A percentile compares a stretch with the other conserved stretches of the same genome.
Conservation (phyloP, 306 rosid species). For the Sesbania bispinosa region DNA sequence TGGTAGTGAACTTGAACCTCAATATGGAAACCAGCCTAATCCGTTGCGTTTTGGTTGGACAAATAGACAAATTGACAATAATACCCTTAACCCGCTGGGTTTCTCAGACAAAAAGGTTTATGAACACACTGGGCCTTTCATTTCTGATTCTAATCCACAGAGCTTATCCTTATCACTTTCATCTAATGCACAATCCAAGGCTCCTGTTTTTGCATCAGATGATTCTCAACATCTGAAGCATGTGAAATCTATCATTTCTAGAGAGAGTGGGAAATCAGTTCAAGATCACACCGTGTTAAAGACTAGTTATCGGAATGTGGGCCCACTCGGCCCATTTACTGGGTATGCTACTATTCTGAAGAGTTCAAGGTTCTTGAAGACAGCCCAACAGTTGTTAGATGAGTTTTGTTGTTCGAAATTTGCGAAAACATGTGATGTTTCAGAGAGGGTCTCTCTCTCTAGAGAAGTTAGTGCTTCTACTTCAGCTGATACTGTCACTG, state of each 20-base stretch:
- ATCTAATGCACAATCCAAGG: slow-evolving; percentile 52
- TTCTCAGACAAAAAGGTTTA: too few relatives aligned
- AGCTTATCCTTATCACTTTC: slow-evolving; percentile 81
- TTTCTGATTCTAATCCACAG: slow-evolving; percentile 57
- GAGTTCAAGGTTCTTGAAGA: slow-evolving; percentile 74
- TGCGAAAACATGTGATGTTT: slow-evolving; percentile 22
- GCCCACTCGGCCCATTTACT: slow-evolving; percentile 96
- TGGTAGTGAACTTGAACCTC: slow-evolving; percentile 36
- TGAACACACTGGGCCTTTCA: too few relatives aligned
- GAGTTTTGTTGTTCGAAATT: slow-evolving; percentile 45
- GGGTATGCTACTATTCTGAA: slow-evolving; percentile 88
- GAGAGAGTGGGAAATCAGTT: slow-evolving; percentile 51
- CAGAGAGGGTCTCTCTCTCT: slow-evolving; percentile 39
- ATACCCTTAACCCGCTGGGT: not conserved
- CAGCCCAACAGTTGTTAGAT: slow-evolving; percentile 67
- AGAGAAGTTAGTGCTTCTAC: slow-evolving; percentile 33
- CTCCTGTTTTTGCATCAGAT: slow-evolving; percentile 31
- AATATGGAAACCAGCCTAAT: slow-evolving; percentile 34
- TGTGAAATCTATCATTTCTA: slow-evolving; percentile 32
- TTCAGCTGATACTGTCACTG: slow-evolving; percentile 35
- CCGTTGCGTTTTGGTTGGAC: slow-evolving; percentile 26
- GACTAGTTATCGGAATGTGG: slow-evolving; percentile 44
- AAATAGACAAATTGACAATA: too few relatives aligned
- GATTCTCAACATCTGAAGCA: slow-evolving; percentile 28
- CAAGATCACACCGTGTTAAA: slow-evolving; percentile 47